Percentiles rank a stretch among this genome's conserved stretches.
Conservation (phyloP, 2,329 filamentous ascomycete genomes). For the Tolypocladium cylindrosporum region DNA sequence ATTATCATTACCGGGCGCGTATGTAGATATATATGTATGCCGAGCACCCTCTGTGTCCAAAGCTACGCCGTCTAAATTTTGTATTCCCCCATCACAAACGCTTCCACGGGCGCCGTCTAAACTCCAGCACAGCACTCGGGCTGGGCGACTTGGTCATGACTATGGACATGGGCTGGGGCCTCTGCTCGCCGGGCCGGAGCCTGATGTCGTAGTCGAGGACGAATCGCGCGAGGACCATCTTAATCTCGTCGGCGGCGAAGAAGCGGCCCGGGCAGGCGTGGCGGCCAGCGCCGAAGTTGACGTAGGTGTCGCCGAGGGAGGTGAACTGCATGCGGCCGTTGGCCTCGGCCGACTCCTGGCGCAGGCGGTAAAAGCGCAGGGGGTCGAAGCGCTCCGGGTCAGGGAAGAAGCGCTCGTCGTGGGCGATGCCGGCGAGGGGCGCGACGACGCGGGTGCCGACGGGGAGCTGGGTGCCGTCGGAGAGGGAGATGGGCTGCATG, state of each 20-base stretch:
- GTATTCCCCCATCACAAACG: no score
- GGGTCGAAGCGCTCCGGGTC: slow-evolving; percentile 35
- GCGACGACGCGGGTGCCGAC: slow-evolving; percentile 31
- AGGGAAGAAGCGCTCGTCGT: slow-evolving; percentile 28
- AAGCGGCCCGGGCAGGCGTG: slow-evolving; percentile 39
- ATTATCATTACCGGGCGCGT: background rate
- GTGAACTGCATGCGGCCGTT: slow-evolving; percentile 32
- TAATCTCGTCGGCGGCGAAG: slow-evolving; percentile 35
- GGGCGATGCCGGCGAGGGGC: slow-evolving; percentile 29
- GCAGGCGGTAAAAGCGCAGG: slow-evolving; percentile 37
- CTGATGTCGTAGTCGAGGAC: slow-evolving; percentile 33
- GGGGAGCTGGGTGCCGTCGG: slow-evolving; percentile 33
- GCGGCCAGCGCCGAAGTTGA: slow-evolving; percentile 37
- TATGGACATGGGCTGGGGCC: slow-evolving; percentile 27
- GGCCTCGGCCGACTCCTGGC: slow-evolving; percentile 25
- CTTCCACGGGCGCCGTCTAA: slow-evolving; percentile 18
- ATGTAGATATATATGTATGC: no score
- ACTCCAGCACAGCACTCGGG: slow-evolving; percentile 30
- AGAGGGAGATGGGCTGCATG: slow-evolving; percentile 32
- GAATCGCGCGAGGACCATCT: slow-evolving; percentile 30
- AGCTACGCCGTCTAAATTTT: background rate
- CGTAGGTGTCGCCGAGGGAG: slow-evolving; percentile 28
- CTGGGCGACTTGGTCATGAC: slow-evolving; percentile 30
- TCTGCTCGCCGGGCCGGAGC: slow-evolving; percentile 24
- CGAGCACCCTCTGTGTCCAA: background rate